A percentile compares a stretch with the other conserved stretches of the same genome.
Evolutionary conservation across 148 eudicot species (phyloP).

Genomic region (Chenopodium album): DNA sequence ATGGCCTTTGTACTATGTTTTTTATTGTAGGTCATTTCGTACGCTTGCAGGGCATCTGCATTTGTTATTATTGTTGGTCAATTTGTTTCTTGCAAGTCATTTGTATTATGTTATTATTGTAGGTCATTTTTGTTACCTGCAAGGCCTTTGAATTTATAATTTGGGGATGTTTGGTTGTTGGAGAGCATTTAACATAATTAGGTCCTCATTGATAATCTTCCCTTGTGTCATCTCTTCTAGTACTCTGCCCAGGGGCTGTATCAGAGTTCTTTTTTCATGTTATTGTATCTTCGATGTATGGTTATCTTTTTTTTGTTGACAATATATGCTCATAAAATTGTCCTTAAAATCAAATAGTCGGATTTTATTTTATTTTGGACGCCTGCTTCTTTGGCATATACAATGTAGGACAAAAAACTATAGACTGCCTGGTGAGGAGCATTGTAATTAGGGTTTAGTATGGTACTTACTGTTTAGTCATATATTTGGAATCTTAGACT

Average conservation of each 20-base stretch:
- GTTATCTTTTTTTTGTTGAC: not conserved
- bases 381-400: conserved; percentile 1
- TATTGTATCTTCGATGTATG: not conserved
- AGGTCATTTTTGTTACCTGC: conserved; percentile 2
- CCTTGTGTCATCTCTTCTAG: not conserved
- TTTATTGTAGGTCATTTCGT: not conserved
- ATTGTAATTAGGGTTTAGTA: not conserved
- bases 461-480: not conserved
- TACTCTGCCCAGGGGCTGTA: not conserved
- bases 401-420: not conserved
- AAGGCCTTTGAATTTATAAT: not conserved
- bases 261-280: not conserved
- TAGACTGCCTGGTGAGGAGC: not conserved
- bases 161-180: not conserved
- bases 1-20: not conserved
- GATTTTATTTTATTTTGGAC: not conserved
- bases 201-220: not conserved
- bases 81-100: not conserved
- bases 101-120: not conserved
- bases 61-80: not conserved
- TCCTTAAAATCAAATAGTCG: not conserved
- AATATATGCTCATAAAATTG: not conserved
- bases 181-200: not conserved
- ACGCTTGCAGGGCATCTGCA: not conserved
- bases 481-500: not conserved